Percentiles rank a stretch among this genome's conserved stretches.
These are phyloP conservation scores for Pythium aristosporum DNA, from an alignment of 352 stramenopile species.

Conservation along the genomic window DNA sequence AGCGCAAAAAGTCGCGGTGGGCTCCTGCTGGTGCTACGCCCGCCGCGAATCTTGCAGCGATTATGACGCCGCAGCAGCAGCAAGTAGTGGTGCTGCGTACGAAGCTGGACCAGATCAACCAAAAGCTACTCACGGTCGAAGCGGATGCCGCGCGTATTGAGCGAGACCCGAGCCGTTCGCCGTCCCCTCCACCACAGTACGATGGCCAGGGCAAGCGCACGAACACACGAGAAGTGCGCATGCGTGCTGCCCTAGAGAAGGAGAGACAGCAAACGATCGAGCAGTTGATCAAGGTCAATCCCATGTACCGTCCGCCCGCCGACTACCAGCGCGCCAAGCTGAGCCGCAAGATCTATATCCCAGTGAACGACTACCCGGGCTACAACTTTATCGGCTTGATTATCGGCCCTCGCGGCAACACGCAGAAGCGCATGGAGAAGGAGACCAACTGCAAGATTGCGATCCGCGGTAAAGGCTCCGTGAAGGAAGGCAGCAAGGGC, in stretches of 20 bases:
- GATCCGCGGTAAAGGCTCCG: constrained; percentile 95
- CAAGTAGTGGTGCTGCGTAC: constrained; percentile 70
- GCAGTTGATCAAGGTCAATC: constrained; percentile 95
- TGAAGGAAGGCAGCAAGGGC: constrained; percentile 97
- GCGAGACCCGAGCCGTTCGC: constrained; percentile 88
- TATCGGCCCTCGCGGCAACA: constrained; percentile 98
- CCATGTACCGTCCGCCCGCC: constrained; percentile 78
- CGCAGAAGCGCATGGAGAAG: constrained; percentile 98
- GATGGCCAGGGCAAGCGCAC: constrained; percentile 94
- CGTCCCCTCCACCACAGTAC: constrained; percentile 94
- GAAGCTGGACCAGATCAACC: constrained; percentile 72
- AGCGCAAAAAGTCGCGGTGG: constrained; percentile 82
- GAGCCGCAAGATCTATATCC: constrained; percentile 97
- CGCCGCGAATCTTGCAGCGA: constrained; percentile 37
- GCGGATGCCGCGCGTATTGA: constrained; percentile 77
- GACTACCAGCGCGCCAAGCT: constrained; percentile 93
- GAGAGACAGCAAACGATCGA: constrained; percentile 93
- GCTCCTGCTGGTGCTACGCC: constrained; percentile 44
- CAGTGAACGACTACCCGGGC: constrained; percentile 95
- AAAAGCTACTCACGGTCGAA: constrained; percentile 76
- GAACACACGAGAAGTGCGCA: constrained; percentile 96
- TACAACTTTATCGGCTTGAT: constrained; percentile 99
- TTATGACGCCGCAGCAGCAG: constrained; percentile 60
- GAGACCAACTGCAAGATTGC: constrained; percentile 99
- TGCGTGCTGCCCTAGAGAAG: constrained; percentile 90